Base-by-base conservation (phyloP, 371 early-diverging fungal species). In the Choanephora cucurbitarum region DNA sequence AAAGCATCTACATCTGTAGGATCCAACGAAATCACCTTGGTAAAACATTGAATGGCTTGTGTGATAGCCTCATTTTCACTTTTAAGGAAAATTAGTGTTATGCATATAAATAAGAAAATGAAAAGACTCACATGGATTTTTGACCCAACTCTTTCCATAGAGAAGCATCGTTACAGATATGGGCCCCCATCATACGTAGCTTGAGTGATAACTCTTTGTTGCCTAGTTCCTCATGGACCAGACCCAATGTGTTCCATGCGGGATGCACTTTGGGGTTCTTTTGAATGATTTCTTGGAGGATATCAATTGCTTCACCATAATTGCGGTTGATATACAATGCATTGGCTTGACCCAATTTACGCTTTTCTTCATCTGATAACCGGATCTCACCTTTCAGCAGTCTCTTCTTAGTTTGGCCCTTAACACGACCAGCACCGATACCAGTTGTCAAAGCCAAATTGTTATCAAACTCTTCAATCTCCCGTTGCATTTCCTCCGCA, bases 161-260 rank as follows among this genome's bases (percentile, higher is more conserved):
- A 3, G 65, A 66, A 0, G 72, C 75, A 60, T 97, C 93, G 34
- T 82, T 83, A 14, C 85, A 82, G 64, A 99, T 69, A 52, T 94
- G 94, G 5, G 98, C 99, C 1, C 97, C 94, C 32, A 97, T 86
- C 65, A 95, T 82, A 54, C 89, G 87, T 15, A 93, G 67, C 53
- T 90, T 87, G 34, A 92, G 69, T 0, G 95, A 87, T 61, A 90
- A 90, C 17, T 79, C 79, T 14, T 65, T 57, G 40, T 92, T 87
- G 9, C 93, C 92, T 43, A 89, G 61, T 60, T 97, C 96, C 59
- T 96, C 95, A 60, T 95, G 92, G 21, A 97, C 86, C 44, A 94
- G 70, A 37, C 93, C 99, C 58, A 97, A 82, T 5, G 90, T 89
- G 48, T 82, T 80, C 95, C 95, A 96, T 19, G 94, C 92, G 17